Conservation (phyloP, 78 protist species). For the Planoprotostelium fungivorum region DNA sequence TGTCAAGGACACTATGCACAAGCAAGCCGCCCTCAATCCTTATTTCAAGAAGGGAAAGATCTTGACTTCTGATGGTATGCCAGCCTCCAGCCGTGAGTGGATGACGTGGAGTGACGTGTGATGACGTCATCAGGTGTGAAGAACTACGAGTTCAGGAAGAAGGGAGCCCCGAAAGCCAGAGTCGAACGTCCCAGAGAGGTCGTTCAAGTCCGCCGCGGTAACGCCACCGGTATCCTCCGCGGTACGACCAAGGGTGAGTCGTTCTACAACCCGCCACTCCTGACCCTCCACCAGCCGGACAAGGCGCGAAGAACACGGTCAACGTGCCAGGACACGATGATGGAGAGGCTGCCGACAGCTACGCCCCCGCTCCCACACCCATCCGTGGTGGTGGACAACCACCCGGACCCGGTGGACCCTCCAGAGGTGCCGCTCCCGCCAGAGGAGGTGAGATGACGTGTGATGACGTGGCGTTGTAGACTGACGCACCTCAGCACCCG, state of each 20-base stretch:
- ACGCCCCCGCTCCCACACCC: background rate
- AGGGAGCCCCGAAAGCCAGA: background rate
- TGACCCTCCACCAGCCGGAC: background rate
- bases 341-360: background rate
- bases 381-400: background rate
- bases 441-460: background rate
- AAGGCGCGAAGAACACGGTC: background rate
- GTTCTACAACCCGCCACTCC: background rate
- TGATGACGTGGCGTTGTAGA: background rate
- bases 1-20: conserved; percentile 47
- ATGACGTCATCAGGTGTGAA: background rate
- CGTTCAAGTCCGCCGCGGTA: background rate
- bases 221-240: background rate
- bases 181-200: background rate
- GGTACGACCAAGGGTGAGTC: background rate
- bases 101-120: background rate
- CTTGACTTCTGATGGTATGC: conserved; percentile 28
- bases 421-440: background rate
- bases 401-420: background rate
- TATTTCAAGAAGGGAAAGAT: conserved; percentile 33
- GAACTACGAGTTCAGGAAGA: background rate
- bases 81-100: conserved; percentile 11
- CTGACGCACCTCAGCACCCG: background rate
- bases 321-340: background rate
- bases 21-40: conserved; percentile 8